Evolutionary conservation across 2,329 filamentous ascomycete genomes (phyloP).

Genomic region (Pseudogymnoascus pannorum): DNA sequence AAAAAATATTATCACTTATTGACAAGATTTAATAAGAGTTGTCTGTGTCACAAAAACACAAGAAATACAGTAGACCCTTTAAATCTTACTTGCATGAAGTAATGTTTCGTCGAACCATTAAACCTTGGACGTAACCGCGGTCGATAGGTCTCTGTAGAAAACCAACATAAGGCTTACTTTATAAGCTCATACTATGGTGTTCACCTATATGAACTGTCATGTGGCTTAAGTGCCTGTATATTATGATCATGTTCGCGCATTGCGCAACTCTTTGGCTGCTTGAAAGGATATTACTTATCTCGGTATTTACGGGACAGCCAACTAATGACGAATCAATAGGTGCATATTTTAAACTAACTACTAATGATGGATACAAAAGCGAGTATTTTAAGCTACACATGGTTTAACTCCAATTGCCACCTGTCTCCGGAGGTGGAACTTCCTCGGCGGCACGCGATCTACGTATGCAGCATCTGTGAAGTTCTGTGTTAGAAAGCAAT

Average conservation of each 20-base stretch:
- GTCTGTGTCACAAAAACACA: too few species aligned
- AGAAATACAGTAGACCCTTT: not conserved
- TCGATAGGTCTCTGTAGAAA: not conserved
- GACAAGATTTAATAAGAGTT: not conserved
- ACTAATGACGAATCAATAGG: too few species aligned
- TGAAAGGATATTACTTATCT: not conserved
- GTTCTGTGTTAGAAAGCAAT: not conserved
- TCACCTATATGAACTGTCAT: not conserved
- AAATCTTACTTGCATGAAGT: not conserved
- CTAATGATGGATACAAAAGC: not conserved
- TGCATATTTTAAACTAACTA: not conserved
- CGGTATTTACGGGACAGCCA: too few species aligned
- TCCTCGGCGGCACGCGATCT: not conserved
- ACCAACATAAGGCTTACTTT: not conserved
- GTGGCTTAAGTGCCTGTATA: not conserved
- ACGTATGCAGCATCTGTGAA: not conserved
- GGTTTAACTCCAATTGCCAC: not conserved
- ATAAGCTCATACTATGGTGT: too few species aligned
- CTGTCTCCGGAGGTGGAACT: not conserved
- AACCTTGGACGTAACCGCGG: not conserved
- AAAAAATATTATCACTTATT: not conserved
- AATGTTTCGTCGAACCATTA: not conserved
- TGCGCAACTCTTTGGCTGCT: not conserved
- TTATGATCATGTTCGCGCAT: not conserved
- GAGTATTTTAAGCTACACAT: not conserved